phyloP scores from a whole-genome alignment of 139 green algal genomes.

The Coccomyxa sp. region DNA sequence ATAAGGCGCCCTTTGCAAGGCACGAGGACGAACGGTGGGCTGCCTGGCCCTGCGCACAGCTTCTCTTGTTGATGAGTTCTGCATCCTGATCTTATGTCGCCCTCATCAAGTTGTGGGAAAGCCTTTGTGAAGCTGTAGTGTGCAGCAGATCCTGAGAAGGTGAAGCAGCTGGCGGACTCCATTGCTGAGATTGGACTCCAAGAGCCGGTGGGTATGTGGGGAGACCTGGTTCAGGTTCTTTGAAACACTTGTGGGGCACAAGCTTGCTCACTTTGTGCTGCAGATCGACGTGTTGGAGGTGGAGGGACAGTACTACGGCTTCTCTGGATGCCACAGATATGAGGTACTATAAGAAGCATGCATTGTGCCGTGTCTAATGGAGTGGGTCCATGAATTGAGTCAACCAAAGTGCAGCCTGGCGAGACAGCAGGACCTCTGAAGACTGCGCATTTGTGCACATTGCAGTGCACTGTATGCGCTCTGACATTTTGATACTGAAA shows the following conservation, averaged over 20 bases:
- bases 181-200: constrained; percentile 80
- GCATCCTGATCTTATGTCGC: neutral
- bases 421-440: neutral
- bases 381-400: no score
- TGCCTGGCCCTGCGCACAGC: neutral
- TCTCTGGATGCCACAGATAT: constrained; percentile 82
- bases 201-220: constrained; percentile 49
- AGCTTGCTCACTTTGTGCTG: neutral
- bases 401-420: no score
- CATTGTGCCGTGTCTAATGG: no score
- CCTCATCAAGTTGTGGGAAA: neutral
- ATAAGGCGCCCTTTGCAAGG: neutral
- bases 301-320: constrained; percentile 79
- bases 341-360: constrained; percentile 34
- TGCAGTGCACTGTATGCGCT: neutral
- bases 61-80: neutral
- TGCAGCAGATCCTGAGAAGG: constrained; percentile 70
- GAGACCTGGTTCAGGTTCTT: neutral
- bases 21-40: neutral
- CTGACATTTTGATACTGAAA: neutral
- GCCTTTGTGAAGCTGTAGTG: neutral
- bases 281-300: constrained; percentile 79
- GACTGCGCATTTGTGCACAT: neutral
- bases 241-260: neutral
- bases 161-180: constrained; percentile 73